Percentiles rank a stretch among this genome's conserved stretches.
Evolutionary conservation across 257 asterid species (phyloP).

Genomic region (Solanum habrochaites): DNA sequence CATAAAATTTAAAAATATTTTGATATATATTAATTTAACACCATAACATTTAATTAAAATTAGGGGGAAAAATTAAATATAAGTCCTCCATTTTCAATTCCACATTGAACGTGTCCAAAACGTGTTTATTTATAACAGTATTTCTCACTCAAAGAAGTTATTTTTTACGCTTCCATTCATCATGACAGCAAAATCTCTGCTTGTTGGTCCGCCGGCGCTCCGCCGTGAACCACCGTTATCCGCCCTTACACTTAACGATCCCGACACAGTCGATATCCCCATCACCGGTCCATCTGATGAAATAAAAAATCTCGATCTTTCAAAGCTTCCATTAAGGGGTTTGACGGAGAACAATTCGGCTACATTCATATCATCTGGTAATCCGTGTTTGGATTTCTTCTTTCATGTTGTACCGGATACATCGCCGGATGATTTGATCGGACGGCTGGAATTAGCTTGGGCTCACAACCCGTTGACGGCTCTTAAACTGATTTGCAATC

Average conservation of each 20-base stretch:
- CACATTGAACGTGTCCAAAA: background rate
- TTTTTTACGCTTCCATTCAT: background rate
- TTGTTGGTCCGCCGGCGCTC: background rate
- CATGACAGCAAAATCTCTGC: background rate
- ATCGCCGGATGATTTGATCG: background rate
- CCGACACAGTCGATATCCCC: background rate
- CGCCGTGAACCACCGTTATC: background rate
- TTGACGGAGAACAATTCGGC: conserved; percentile 21
- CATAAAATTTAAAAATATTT: too few relatives aligned
- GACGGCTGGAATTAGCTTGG: conserved; percentile 16
- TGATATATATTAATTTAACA: too few relatives aligned
- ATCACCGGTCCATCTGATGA: background rate
- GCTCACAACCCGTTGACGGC: conserved; percentile 16
- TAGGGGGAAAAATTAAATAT: background rate
- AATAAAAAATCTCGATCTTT: background rate
- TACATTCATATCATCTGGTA: conserved; percentile 20
- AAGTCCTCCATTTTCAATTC: background rate
- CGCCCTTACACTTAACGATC: background rate
- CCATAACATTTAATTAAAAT: too few relatives aligned
- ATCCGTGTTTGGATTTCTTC: conserved; percentile 32
- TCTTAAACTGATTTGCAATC: conserved; percentile 20
- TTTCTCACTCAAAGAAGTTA: background rate
- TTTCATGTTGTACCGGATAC: conserved; percentile 33
- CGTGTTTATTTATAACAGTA: background rate
- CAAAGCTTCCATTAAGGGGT: background rate